Base-by-base conservation (phyloP, 768 basidiomycete genomes). In the Amanita rubescens region DNA sequence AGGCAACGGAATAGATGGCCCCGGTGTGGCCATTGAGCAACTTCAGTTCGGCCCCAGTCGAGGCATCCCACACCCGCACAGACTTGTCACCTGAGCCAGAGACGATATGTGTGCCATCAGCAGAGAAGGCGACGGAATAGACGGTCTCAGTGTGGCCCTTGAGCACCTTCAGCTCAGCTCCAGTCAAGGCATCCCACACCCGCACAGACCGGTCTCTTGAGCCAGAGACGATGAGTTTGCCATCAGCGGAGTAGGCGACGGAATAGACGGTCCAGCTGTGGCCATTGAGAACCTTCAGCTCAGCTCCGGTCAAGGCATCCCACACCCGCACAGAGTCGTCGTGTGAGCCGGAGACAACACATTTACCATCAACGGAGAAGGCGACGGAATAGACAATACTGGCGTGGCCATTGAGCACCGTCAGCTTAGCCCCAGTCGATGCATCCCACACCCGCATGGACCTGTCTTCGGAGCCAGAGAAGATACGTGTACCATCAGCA, bases 1-100 rank as follows among this genome's bases (percentile, higher is more conserved):
- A 30, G 27, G 27, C 27, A 30, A 30, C 8, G 8, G 27, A 30
- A 30, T 3, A 30, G 27, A 30, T 8, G 8, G 8, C 8, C 5
- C 8, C 27, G 11, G 51, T 52, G n/a, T n/a, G n/a, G n/a, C n/a
- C n/a, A n/a, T n/a, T n/a, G n/a, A n/a, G n/a, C 37, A 43, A 1
- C n/a, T 53, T 39, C 51, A 42, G 19, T 20, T 48, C 19, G 7
- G 37, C 46, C 0, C 53, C 53, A 22, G 45, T 49, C 34, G 27
- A 48, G 1, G 45, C 45, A 54, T 54, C 32, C 53, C 53, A 54
- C 41, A 51, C 53, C 32, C 53, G 20, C 30, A 57, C 53, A 17
- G 53, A 57, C 20, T 50, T 10, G 37, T 57, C 54, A 19, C 10
- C 0, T 3, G 57, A 57, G 37, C 57, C 57, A 57, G 57, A 30